Base-by-base conservation (phyloP, 2,329 filamentous ascomycete species). In the Curvularia sp. region DNA sequence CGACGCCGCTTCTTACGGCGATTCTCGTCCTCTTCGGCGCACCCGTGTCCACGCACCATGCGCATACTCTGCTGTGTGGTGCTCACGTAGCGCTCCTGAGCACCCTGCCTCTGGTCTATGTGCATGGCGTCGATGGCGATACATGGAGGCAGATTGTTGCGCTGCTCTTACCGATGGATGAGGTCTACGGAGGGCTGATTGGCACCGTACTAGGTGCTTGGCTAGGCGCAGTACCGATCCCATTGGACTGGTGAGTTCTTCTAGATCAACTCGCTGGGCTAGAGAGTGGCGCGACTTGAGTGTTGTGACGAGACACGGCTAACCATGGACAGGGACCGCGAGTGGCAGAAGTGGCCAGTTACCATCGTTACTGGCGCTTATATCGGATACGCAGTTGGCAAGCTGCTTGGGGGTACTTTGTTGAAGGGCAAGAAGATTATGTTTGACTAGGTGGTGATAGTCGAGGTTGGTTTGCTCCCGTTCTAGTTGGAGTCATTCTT, bases 311-410 rank as follows among this genome's bases (percentile, higher is more conserved):
- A 19, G 0, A 15, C 18, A 46, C 54, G 46, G 46, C 41, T 56
- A 39, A 45, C n/a, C 30, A n/a, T 19, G 9, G 34, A 3, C 63
- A 85, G 83, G 84, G 95, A 99, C 76, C 88, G 95, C n/a, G 93
- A 96, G 68, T 99, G 95, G 95, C 95, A 99, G 85, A 91, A 89
- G 77, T 99, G 94, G 91, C 95, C 95, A 0, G 89, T 98, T 47
- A 99, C 95, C 0, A 90, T 99, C 57, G 79, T 98, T 4, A 87
- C 86, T 1, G 95, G 95, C 2, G 83, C 90, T 18, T 98, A 96
- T 77, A 78, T 86, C 5, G 95, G 95, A 1, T 93, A 91, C 76
- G 82, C 86, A 1, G 65, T 91, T 12, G 93, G 93, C 1, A 89
- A 90, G 73, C 70, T 86, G 54, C 64, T 87, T 1, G 81, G 81